Percentiles rank a stretch among this genome's conserved stretches.
phyloP scores from a whole-genome alignment of 139 green algal genomes.

The Spirogloea muscicola region DNA sequence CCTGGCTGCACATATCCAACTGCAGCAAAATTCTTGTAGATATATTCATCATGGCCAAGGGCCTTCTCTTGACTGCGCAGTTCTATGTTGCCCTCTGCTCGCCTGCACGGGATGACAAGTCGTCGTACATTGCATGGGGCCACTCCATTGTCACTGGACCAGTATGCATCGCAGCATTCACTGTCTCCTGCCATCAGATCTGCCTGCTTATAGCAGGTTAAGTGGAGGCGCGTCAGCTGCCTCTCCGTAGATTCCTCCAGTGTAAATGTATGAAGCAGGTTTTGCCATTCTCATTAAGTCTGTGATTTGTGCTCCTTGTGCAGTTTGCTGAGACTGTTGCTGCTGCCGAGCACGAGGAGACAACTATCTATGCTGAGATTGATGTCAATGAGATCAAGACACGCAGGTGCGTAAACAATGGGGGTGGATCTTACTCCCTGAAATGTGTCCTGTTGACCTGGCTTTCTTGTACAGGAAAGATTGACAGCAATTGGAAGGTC shows the following conservation, averaged over 20 bases:
- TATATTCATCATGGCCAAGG: no score
- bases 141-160: conserved; percentile 52
- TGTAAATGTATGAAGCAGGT: no score
- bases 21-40: no score
- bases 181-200: no score
- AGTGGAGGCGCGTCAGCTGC: no score
- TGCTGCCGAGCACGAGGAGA: conserved; percentile 60
- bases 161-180: no score
- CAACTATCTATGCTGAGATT: conserved; percentile 22
- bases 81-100: conserved; percentile 88
- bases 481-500: not conserved
- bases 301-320: conserved; percentile 44
- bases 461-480: not conserved
- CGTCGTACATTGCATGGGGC: conserved; percentile 48
- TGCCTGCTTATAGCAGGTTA: no score
- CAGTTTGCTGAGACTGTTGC: conserved; percentile 77
- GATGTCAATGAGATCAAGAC: conserved; percentile 55
- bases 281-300: not conserved
- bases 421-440: not conserved
- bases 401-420: conserved; percentile 34
- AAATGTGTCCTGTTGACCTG: not conserved
- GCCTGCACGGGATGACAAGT: conserved; percentile 65
- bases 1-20: no score
- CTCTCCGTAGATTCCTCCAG: no score
- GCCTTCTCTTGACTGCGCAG: conserved; percentile 52